Conservation (phyloP, 2,329 filamentous ascomycete species). For the Alternaria triticina region DNA sequence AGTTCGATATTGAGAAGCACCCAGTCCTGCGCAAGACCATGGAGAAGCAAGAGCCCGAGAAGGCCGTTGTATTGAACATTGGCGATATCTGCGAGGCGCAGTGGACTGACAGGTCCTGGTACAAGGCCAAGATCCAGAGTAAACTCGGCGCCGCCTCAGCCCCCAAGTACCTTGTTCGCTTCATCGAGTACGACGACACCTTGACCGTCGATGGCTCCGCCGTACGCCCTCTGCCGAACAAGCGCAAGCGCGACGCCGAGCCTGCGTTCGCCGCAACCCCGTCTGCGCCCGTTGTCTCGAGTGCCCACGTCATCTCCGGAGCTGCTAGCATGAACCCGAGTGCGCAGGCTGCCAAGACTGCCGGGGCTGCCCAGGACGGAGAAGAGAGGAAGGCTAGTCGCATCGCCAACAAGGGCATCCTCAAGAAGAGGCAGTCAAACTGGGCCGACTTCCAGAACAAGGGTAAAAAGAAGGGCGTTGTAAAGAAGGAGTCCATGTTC, state of each 20-base stretch:
- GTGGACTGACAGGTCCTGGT: constrained; percentile 90
- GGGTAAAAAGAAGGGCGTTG: constrained; percentile 61
- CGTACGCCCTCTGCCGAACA: constrained; percentile 42
- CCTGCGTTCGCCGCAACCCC: constrained; percentile 63
- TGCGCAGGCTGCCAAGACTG: constrained; percentile 69
- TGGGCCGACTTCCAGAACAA: constrained; percentile 94
- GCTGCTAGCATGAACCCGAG: constrained; percentile 70
- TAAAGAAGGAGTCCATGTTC: constrained; percentile 98
- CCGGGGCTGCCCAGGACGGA: constrained; percentile 66
- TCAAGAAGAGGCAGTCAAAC: constrained; percentile 88
- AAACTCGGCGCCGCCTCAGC: constrained; percentile 91
- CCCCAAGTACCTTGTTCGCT: constrained; percentile 92
- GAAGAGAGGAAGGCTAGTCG: constrained; percentile 72
- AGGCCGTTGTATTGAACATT: constrained; percentile 71
- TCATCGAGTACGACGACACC: constrained; percentile 92
- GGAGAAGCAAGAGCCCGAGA: constrained; percentile 47
- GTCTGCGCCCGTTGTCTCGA: constrained; percentile 47
- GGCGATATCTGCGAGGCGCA: constrained; percentile 91
- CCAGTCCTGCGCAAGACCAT: constrained; percentile 67
- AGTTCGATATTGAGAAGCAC: constrained; percentile 82
- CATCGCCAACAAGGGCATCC: constrained; percentile 87
- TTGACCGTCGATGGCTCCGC: constrained; percentile 67
- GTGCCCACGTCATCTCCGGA: constrained; percentile 65
- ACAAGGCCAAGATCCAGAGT: constrained; percentile 89
- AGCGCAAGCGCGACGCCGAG: constrained; percentile 82